Evolutionary conservation across 371 early-diverging fungal species (phyloP), one percentile per base, ranked within the genome.

Genomic region (Rhizopus delemar): DNA sequence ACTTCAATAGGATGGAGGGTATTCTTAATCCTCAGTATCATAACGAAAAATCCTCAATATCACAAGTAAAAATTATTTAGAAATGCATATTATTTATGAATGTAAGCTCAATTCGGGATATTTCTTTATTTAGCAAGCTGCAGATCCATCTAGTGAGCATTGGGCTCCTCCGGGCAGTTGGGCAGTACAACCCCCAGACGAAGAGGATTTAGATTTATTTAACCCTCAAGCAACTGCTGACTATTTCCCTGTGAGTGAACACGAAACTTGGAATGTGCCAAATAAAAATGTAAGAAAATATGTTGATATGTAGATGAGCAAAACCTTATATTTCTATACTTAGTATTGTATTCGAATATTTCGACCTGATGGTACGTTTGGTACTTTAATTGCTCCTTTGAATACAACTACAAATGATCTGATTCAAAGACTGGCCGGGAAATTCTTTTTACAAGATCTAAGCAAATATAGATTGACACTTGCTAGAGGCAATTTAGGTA

Each of bases 371-470:
- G 81, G 83, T 35, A 92, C 93, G 0, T 93, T 90, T 68, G 87
- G 85, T 35, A 92, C 92, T 0, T 79, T 93, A 46, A 84, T 79
- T 53, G 84, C 87, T 39, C 81, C 82, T 5, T 69, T 90, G 29
- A 75, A 80, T 28, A 83, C 86, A 1, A 88, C 91, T 4, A 83
- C 92, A 3, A 77, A 80, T 28, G 90, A 92, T 38, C 74, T 93
- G n/a, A 80, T 84, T 50, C 74, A 85, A 39, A 82, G 80, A 60
- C 77, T 90, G 0, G 85, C 86, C 34, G 86, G 84, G 59, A 93
- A 92, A 61, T 87, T 90, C 63, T 93, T 91, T 65, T 75, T 90
- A 52, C 78, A 77, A 12, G 92, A 92, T 53, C 72, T 84, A n/a
- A 84, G 85, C 29, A 86, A 87, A 63, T 86, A 89, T 61, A 82